These are phyloP conservation scores for Sequoia sempervirens DNA, from an alignment of 75 land plant genomes.

Conservation along the genomic window DNA sequence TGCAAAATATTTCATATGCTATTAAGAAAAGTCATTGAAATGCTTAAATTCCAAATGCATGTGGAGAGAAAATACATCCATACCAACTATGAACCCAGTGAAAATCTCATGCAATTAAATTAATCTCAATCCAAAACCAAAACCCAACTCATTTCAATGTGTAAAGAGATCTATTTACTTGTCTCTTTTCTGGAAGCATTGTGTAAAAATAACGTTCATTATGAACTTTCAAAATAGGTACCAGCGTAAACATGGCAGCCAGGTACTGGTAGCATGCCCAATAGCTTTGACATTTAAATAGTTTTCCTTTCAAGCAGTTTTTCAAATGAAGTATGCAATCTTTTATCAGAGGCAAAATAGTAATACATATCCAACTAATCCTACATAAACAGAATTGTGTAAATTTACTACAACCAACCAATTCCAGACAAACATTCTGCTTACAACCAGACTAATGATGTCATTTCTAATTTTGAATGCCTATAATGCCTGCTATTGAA, in stretches of 20 bases:
- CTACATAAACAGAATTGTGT: not conserved
- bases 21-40: too few relatives aligned
- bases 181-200: not conserved
- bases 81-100: too few relatives aligned
- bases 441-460: not conserved
- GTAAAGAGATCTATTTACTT: not conserved
- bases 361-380: not conserved
- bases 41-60: too few relatives aligned
- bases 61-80: too few relatives aligned
- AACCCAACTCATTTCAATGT: not conserved
- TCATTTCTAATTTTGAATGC: not conserved
- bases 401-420: not conserved
- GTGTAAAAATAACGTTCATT: not conserved
- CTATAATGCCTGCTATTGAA: not conserved
- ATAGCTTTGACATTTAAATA: not conserved
- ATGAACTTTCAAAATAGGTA: not conserved
- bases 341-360: not conserved
- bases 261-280: not conserved
- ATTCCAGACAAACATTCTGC: not conserved
- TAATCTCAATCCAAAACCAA: not conserved
- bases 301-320: not conserved
- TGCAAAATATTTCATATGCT: too few relatives aligned
- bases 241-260: not conserved
- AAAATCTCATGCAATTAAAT: too few relatives aligned
- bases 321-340: not conserved